Percentiles rank a stretch among this genome's conserved stretches.
Conservation (phyloP, 306 rosid species). For the Pueraria montana region DNA sequence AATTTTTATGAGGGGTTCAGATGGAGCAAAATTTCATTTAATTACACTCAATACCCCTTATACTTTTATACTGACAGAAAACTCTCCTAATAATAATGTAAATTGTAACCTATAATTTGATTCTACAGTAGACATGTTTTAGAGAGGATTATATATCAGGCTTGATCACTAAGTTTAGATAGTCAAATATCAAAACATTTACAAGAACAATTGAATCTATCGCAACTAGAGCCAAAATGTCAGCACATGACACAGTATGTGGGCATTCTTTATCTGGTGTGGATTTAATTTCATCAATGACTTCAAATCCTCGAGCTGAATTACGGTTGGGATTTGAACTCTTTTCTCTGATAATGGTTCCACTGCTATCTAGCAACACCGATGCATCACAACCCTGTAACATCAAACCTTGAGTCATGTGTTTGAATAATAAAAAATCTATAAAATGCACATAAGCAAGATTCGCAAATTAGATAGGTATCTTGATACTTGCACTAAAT, state of each 20-base stretch:
- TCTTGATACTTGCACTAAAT: no score
- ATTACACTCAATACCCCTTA: no score
- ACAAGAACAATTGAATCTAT: slow-evolving; percentile 91
- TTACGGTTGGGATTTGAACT: slow-evolving; percentile 78
- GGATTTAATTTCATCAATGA: slow-evolving; percentile 85
- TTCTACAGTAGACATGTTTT: no score
- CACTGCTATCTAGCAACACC: slow-evolving; percentile 76
- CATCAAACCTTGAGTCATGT: slow-evolving; percentile 28
- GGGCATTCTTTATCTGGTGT: slow-evolving; percentile 92
- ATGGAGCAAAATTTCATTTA: no score
- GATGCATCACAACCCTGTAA: slow-evolving; percentile 97
- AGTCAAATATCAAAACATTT: slow-evolving; percentile 35
- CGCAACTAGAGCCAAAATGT: slow-evolving; percentile 82
- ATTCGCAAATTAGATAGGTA: no score
- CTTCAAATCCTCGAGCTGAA: slow-evolving; percentile 87
- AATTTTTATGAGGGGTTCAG: no score
- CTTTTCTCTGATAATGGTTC: slow-evolving; percentile 80
- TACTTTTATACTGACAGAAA: no score
- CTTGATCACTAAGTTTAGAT: neutral
- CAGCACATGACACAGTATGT: slow-evolving; percentile 91
- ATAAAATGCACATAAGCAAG: no score
- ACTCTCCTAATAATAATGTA: no score
- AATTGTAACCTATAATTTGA: no score
- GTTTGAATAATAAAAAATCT: neutral
- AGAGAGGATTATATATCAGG: slow-evolving; percentile 20